Evolutionary conservation across 108 stramenopile genomes (phyloP).

Genomic region (Mayamaea pseudoterrestris): DNA sequence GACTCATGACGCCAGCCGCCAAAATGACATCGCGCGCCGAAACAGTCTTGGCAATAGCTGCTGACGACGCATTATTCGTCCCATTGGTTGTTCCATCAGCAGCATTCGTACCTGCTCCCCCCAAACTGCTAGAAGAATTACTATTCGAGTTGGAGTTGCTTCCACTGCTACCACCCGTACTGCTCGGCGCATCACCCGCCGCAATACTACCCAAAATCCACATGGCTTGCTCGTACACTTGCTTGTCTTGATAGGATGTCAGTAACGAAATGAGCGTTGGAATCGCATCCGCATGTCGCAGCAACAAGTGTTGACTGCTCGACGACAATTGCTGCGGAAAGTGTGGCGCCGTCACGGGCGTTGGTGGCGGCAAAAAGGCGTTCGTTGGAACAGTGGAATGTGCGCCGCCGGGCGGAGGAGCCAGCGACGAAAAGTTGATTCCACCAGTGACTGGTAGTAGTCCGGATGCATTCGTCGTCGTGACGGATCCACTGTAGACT

Average conservation of each 20-base stretch:
- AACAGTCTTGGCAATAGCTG: slow-evolving; percentile 31
- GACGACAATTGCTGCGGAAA: slow-evolving; percentile 53
- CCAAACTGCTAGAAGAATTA: slow-evolving; percentile 8
- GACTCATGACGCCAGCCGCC: slow-evolving; percentile 68
- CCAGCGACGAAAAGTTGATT: slow-evolving; percentile 37
- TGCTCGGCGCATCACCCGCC: slow-evolving; percentile 45
- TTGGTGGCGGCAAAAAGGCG: slow-evolving; percentile 43
- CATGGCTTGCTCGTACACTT: slow-evolving; percentile 70
- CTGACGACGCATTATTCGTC: slow-evolving; percentile 4
- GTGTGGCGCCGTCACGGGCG: slow-evolving; percentile 18
- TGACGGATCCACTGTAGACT: slow-evolving; percentile 1
- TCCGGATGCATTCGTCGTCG: background rate
- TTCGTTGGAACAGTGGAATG: slow-evolving; percentile 35
- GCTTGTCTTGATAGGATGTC: slow-evolving; percentile 41
- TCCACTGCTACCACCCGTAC: slow-evolving; percentile 5
- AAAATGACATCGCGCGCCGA: slow-evolving; percentile 71
- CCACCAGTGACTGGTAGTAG: slow-evolving; percentile 22
- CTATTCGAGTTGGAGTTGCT: slow-evolving; percentile 8
- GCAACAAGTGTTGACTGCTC: slow-evolving; percentile 56
- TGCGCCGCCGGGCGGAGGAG: slow-evolving; percentile 37
- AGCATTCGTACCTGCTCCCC: slow-evolving; percentile 2
- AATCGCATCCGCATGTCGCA: slow-evolving; percentile 79
- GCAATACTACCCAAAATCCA: slow-evolving; percentile 82
- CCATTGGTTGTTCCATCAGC: slow-evolving; percentile 4
- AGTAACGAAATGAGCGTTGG: slow-evolving; percentile 68